Evolutionary conservation across 805 yeast genomes (phyloP), one percentile per base, ranked within the genome.

Genomic region (Yarrowia deformans): DNA sequence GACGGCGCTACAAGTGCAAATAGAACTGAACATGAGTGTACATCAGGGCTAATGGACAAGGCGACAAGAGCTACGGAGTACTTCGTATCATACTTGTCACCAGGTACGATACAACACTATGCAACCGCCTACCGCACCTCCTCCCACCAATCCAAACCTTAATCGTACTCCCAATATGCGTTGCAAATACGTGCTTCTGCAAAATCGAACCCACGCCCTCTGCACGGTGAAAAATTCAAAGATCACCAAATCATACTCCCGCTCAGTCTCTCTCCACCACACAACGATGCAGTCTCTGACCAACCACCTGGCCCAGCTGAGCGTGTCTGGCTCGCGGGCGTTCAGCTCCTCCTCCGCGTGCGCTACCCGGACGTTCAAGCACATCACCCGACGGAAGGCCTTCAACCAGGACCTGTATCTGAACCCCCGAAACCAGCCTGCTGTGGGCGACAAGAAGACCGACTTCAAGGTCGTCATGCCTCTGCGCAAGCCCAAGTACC

Each of bases 401-500:
- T 39, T 48, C 56, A 48, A 63, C 48, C 45, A 49, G 56, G 48
- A 63, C 32, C 56, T 63, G 45, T 63, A 63, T 10, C 39, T 63
- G 40, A 32, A 63, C 13, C 66, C 66, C 9, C 67, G 67, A 18
- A 63, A 63, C 48, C 23, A 10, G 45, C 68, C 68, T 6, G 29
- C 35, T 2, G 68, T 63, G 3, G 68, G 68, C 16, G 68, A 63
- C 46, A 23, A 19, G n/a, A 63, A 63, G 46, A 3, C 35, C 32
- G 68, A 46, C n/a, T 77, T 81, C 23, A 19, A 52, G 49, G 63
- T 46, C 12, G 45, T 50, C 3, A 73, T 63, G 7, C 68, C 68
- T 4, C 8, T 4, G 10, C 6, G 23, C n/a, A 63, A 63, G 48
- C 73, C 75, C 35, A 72, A 81, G 58, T 82, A 82, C 72, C 95